Evolutionary conservation across 805 yeast genomes (phyloP).

Genomic region (Kazachstania martiniae): DNA sequence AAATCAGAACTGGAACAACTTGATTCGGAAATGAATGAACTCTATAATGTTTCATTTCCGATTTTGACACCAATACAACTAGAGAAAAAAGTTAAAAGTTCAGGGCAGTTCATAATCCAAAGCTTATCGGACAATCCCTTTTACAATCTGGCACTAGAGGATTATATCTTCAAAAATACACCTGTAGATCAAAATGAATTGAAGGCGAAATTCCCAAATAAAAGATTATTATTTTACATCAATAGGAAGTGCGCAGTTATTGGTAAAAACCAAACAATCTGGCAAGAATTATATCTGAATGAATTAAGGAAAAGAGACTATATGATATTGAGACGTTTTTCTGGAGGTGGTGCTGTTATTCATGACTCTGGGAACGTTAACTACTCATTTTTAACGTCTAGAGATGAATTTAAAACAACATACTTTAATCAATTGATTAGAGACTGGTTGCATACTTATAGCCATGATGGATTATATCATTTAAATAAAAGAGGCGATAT

Average conservation of each 20-base stretch:
- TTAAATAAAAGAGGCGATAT: conserved; percentile 80
- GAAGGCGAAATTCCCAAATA: conserved; percentile 12
- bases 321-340: conserved; percentile 64
- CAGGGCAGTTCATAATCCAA: conserved; percentile 48
- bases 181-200: conserved; percentile 29
- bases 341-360: conserved; percentile 97
- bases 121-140: conserved; percentile 48
- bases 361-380: conserved; percentile 88
- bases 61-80: conserved; percentile 12
- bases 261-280: conserved; percentile 94
- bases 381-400: conserved; percentile 67
- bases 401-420: conserved; percentile 51
- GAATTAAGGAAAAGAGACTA: conserved; percentile 38
- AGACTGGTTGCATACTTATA: conserved; percentile 13
- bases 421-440: conserved; percentile 42
- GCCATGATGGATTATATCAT: conserved; percentile 22
- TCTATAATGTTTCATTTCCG: conserved; percentile 24
- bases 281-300: conserved; percentile 69
- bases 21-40: conserved; percentile 28
- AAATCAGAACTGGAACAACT: too few relatives aligned
- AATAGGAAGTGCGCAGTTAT: conserved; percentile 83
- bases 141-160: conserved; percentile 72
- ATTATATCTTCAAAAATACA: conserved; percentile 56
- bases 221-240: conserved; percentile 58
- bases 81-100: conserved; percentile 24